Evolutionary conservation across 2,329 filamentous ascomycete species (phyloP), one percentile per base, ranked within the genome.

Genomic region (Claviceps monticola): DNA sequence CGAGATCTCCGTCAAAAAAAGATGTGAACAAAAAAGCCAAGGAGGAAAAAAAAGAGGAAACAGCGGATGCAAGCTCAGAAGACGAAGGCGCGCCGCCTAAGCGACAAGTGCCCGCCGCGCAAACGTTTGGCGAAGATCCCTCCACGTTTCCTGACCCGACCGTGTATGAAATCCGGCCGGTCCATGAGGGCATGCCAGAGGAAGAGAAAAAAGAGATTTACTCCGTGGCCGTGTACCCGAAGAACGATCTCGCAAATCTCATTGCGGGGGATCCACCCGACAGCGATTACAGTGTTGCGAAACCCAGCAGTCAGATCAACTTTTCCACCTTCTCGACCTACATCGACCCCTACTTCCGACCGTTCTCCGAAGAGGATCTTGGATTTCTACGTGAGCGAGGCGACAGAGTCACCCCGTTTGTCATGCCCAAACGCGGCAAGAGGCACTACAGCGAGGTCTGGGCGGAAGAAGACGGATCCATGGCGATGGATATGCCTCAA

Each of bases 231-330:
- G 75, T 79, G 14, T 98, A 93, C 63, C 93, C 93, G 0, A 77
- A 76, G 50, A 84, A 79, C 56, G 87, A 96, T 61, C 75, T 98
- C 8, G 76, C 82, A 53, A 84, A 96, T 62, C 74, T 93, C 58
- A 94, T 95, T 56, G 86, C 91, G 11, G 93, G 93, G 47, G 83
- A 86, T 41, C 86, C 90, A 1, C 91, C 93, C 1, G 90, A 97
- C 66, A 89, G 88, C 65, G 93, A 98, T 70, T 97, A 96, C 62
- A 96, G 88, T 64, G 95, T 82, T 63, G 85, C 88, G 37, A 98
- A 97, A 65, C 89, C 91, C 5, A 83, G 84, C 19, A 95, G 91
- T 61, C 93, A 98, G 71, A 93, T 97, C 65, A 90, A 86, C 64
- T 93, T 93, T 57, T 85, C 82, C 52, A 95, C 91, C 1, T 98